These are phyloP conservation scores for Diaporthe australafricana DNA, from an alignment of 2,329 filamentous ascomycete species.

Conservation along the genomic window DNA sequence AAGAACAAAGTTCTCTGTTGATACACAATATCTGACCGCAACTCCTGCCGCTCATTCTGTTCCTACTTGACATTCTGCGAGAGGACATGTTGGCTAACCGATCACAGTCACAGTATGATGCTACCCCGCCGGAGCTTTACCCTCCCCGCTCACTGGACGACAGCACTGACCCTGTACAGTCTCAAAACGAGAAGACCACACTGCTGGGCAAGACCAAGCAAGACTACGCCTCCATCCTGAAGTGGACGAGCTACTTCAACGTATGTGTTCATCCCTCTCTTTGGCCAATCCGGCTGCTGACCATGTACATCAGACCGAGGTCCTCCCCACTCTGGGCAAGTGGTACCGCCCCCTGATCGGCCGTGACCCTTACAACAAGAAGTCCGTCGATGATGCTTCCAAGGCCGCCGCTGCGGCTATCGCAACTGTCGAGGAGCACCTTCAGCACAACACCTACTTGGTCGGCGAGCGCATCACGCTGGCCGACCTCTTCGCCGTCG, in stretches of 20 bases:
- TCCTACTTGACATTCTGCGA: slow-evolving; percentile 46
- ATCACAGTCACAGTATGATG: slow-evolving; percentile 36
- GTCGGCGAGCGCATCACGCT: slow-evolving; percentile 98
- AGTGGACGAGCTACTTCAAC: slow-evolving; percentile 99
- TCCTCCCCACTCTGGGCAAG: slow-evolving; percentile 77
- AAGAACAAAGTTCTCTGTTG: slow-evolving; percentile 80
- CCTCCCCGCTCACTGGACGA: slow-evolving; percentile 37
- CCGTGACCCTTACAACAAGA: slow-evolving; percentile 94
- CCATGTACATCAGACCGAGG: slow-evolving; percentile 63
- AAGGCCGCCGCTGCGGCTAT: slow-evolving; percentile 77
- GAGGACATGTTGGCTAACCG: slow-evolving; percentile 46
- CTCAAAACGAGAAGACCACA: slow-evolving; percentile 99
- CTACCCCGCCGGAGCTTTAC: background rate
- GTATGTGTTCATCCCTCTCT: slow-evolving; percentile 1
- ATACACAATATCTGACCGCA: slow-evolving; percentile 84
- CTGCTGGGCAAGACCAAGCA: slow-evolving; percentile 99
- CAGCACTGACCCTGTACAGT: slow-evolving; percentile 50
- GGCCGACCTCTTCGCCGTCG: slow-evolving; percentile 88
- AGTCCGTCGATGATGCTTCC: slow-evolving; percentile 84
- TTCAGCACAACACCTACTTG: slow-evolving; percentile 93
- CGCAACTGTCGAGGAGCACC: slow-evolving; percentile 84
- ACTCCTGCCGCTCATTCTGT: slow-evolving; percentile 41
- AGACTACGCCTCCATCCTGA: slow-evolving; percentile 97
- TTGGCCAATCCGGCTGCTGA: slow-evolving; percentile 12
- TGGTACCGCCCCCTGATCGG: slow-evolving; percentile 93